Base-by-base conservation (phyloP, 1,284 basidiomycete genomes). In the Wallemia ichthyophaga region DNA sequence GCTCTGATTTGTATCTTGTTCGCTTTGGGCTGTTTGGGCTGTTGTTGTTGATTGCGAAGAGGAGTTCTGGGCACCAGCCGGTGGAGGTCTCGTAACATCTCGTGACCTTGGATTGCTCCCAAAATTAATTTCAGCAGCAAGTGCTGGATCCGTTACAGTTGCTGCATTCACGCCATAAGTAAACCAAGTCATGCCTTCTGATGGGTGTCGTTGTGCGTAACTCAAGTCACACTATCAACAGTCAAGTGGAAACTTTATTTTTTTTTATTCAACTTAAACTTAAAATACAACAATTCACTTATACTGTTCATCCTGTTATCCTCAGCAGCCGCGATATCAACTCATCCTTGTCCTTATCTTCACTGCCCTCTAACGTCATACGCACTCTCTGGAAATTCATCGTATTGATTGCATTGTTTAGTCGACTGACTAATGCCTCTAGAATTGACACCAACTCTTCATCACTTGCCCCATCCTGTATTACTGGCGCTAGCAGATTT, bases 401-500 rank as follows among this genome's bases (percentile, higher is more conserved):
- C n/a, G 37, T 48, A 19, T 48, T 48, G 11, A 48, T 48, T 15
- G 37, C 37, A 48, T 48, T 48, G n/a, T 48, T 48, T 19, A 48
- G 7, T 21, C 37, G 7, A 19, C 37, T 66, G 28, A 69, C 62
- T 59, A 71, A 64, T 59, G 67, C 65, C 58, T 88, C 83, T 32
- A 95, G 73, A 11, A 87, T 71, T 57, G 77, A 71, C 66, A 79
- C 75, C 57, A 92, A 71, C 64, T 92, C 85, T 37, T 76, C 72
- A 65, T 91, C 86, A 19, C 77, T 75, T 63, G 82, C 79, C 62
- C 80, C 81, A 56, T 83, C 79, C 62, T 75, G 73, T 66, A 91
- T 76, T 11, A 75, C 70, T 1, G 88, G 86, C 1, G 87, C 72
- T 31, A 91, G 72, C 56, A 79, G 70, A 27, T 76, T 73, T 0